phyloP scores from a whole-genome alignment of 2,329 filamentous ascomycete species.

The Emericellopsis atlantica region DNA sequence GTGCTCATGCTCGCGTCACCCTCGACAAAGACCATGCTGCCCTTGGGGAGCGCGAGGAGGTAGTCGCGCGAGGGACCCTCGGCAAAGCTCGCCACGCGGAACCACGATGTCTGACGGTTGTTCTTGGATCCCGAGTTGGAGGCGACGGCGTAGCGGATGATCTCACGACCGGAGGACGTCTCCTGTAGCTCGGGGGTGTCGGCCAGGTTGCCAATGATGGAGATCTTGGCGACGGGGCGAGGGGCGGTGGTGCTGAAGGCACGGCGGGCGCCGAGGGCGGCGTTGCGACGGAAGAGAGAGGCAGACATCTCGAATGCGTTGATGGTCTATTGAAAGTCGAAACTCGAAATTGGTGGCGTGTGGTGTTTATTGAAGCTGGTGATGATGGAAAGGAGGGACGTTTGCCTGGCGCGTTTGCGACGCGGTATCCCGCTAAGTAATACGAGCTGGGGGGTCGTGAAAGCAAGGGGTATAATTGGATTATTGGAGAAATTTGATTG shows the following conservation, averaged over 20 bases:
- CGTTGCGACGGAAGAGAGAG: slow-evolving; percentile 39
- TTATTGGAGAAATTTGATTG: too few relatives aligned
- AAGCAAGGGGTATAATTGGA: too few relatives aligned
- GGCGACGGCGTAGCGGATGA: slow-evolving; percentile 68
- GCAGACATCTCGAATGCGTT: slow-evolving; percentile 24
- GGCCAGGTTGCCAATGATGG: slow-evolving; percentile 75
- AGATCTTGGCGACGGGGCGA: slow-evolving; percentile 63
- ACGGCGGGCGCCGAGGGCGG: slow-evolving; percentile 40
- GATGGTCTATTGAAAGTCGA: slow-evolving; percentile 2
- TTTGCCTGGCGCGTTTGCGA: not conserved
- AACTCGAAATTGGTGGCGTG: slow-evolving; percentile 2
- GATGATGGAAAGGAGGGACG: not conserved
- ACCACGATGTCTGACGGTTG: slow-evolving; percentile 74
- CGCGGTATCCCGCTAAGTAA: not conserved
- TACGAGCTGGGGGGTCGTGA: too few relatives aligned
- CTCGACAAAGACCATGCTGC: slow-evolving; percentile 69
- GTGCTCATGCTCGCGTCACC: slow-evolving; percentile 60
- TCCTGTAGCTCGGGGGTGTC: slow-evolving; percentile 62
- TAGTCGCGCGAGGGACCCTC: slow-evolving; percentile 61
- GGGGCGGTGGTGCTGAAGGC: slow-evolving; percentile 63
- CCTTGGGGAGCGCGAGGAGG: slow-evolving; percentile 65
- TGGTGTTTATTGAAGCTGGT: not conserved
- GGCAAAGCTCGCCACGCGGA: slow-evolving; percentile 63
- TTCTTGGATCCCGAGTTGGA: slow-evolving; percentile 54
- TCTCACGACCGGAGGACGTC: slow-evolving; percentile 58